phyloP scores from a whole-genome alignment of 345 rosid species.

The Eucalyptus camaldulensis region DNA sequence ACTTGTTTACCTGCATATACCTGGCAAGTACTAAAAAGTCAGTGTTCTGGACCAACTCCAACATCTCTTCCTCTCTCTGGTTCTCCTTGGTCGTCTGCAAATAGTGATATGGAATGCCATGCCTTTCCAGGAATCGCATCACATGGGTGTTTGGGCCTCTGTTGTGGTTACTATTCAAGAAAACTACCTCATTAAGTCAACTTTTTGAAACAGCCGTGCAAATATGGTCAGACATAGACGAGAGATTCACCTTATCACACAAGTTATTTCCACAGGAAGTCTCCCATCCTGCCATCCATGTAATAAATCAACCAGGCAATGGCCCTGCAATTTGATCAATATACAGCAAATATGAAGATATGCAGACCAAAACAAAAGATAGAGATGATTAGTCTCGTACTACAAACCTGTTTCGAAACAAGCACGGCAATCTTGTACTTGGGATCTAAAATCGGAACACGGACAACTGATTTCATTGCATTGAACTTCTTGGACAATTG shows the following conservation, averaged over 20 bases:
- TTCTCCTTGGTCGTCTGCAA: conserved; percentile 39
- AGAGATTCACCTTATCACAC: conserved; percentile 70
- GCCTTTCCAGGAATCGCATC: conserved; percentile 72
- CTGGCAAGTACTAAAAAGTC: conserved; percentile 93
- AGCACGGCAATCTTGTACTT: conserved; percentile 81
- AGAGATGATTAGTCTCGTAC: not conserved
- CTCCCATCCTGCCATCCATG: conserved; percentile 87
- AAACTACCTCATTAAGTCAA: not conserved
- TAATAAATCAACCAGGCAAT: conserved; percentile 80
- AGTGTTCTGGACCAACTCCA: conserved; percentile 70
- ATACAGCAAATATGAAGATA: not conserved
- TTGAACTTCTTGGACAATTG: conserved; percentile 38
- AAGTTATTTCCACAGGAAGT: conserved; percentile 77
- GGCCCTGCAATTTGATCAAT: conserved; percentile 46
- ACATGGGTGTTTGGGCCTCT: conserved; percentile 87
- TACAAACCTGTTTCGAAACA: conserved; percentile 70
- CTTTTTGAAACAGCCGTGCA: not conserved
- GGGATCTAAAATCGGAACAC: conserved; percentile 74
- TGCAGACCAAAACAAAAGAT: not conserved
- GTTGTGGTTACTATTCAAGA: conserved; percentile 62
- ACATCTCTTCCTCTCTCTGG: conserved; percentile 62
- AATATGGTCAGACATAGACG: not conserved
- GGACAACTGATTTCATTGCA: conserved; percentile 61
- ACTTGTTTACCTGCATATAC: conserved; percentile 87
- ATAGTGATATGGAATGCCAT: conserved; percentile 78